Evolutionary conservation across 2,329 filamentous ascomycete species (phyloP), one percentile per base, ranked within the genome.

Genomic region (Setomelanomma holmii): DNA sequence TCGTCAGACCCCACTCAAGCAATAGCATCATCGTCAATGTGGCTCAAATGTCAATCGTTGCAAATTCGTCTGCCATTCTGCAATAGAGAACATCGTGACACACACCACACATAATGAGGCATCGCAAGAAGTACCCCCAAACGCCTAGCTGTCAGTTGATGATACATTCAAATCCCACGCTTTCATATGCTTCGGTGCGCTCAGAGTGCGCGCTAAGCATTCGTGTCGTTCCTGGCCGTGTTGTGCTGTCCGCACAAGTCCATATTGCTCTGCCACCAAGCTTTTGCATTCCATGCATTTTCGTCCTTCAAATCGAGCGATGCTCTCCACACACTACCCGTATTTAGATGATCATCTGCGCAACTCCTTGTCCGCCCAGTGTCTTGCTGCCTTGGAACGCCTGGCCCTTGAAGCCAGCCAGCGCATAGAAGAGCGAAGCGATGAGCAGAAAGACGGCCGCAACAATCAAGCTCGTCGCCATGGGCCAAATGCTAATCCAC

Each of bases 341-440:
- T n/a, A n/a, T n/a, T n/a, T 66, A 74, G 61, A 98, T 92, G 78
- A 98, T 97, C 93, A 98, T 97, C 81, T 97, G 93, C 57, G 92
- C 95, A 64, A 97, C 89, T 45, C 93, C 93, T 63, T 91, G 89
- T 46, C 95, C 95, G 62, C 95, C 95, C 46, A 99, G 83, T 14
- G 93, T 98, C 86, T 98, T 98, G 83, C 93, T 97, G 55, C 90
- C 90, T 61, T 92, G 86, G 76, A 96, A 96, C 30, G 86, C 89
- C 79, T 96, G 91, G 54, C 89, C 89, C 82, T 91, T 93, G 75
- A 93, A 56, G 35, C 84, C 91, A 12, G 91, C 91, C 44, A 91
- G 78, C 21, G 84, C 79, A 75, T 99, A 99, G 82, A 93, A 97
- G 44, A 87, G 56, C 30, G 85, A 87, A 4, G 95, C 90, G 45